Evolutionary conservation across 148 eudicot species (phyloP).

Genomic region (Chenopodium berlandieri): DNA sequence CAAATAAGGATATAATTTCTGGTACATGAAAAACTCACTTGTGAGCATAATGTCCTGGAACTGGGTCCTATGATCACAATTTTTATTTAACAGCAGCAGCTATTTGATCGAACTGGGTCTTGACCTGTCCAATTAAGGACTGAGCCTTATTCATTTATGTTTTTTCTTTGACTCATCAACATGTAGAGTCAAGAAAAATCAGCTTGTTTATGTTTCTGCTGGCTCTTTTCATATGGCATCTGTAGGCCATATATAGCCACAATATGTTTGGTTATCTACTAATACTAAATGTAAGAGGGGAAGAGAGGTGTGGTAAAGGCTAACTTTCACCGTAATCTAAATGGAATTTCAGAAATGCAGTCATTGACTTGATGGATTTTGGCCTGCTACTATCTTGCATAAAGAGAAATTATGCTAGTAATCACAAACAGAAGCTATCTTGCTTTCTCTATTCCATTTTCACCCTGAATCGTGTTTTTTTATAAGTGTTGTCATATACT

Average conservation of each 20-base stretch:
- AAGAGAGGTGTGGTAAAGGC: not conserved
- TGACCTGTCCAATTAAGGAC: not conserved
- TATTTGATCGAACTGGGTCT: not conserved
- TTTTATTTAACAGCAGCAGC: not conserved
- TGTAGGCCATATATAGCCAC: not conserved
- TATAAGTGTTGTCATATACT: not conserved
- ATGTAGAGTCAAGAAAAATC: not conserved
- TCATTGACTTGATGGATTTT: not conserved
- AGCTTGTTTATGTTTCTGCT: not conserved
- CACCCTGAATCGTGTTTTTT: not conserved
- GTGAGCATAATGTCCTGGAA: not conserved
- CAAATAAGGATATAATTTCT: not conserved
- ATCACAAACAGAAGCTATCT: not conserved
- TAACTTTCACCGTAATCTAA: not conserved
- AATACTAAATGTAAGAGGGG: not conserved
- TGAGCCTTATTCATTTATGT: not conserved
- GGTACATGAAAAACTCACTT: not conserved
- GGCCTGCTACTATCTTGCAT: not conserved
- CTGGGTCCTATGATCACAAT: not conserved
- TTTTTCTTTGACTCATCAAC: not conserved
- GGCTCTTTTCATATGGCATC: not conserved
- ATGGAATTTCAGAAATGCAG: not conserved
- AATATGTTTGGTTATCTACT: too few species aligned
- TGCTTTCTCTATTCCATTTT: not conserved
- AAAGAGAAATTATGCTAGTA: not conserved